A percentile compares a stretch with the other conserved stretches of the same genome.
Conservation (phyloP, 768 basidiomycete species). For the Melanogaster broomeanus region DNA sequence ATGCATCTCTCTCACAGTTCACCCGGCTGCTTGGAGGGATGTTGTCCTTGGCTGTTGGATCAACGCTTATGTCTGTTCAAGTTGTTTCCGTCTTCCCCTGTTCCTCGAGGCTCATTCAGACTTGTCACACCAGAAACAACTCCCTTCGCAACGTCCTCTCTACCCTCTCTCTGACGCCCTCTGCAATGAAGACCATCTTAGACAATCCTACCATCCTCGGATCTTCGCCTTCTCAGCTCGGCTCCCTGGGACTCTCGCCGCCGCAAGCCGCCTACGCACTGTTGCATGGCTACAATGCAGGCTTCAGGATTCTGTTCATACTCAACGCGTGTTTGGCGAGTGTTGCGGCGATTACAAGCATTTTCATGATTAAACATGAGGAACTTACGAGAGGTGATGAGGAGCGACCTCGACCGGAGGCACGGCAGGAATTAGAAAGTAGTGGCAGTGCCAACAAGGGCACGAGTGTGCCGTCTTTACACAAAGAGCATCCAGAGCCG, state of each 20-base stretch:
- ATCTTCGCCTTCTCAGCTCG: constrained; percentile 33
- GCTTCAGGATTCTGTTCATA: constrained; percentile 61
- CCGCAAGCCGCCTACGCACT: constrained; percentile 44
- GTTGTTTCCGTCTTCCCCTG: constrained; percentile 9
- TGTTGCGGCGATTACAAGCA: constrained; percentile 53
- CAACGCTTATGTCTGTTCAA: constrained; percentile 58
- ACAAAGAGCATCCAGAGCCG: neutral
- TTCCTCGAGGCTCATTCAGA: neutral
- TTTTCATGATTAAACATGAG: constrained; percentile 63
- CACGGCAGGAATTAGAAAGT: constrained; percentile 20
- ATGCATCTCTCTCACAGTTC: constrained; percentile 44
- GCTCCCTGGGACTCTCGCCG: constrained; percentile 37
- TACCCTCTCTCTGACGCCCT: constrained; percentile 36
- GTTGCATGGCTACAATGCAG: constrained; percentile 50
- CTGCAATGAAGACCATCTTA: constrained; percentile 45
- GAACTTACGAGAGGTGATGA: constrained; percentile 62
- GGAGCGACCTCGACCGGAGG: constrained; percentile 46
- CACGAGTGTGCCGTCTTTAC: neutral
- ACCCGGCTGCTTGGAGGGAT: constrained; percentile 72
- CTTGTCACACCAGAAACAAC: constrained; percentile 40
- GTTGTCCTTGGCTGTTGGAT: constrained; percentile 60
- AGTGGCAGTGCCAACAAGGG: too few species aligned
- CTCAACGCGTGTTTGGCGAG: constrained; percentile 58
- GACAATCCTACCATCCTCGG: constrained; percentile 47
- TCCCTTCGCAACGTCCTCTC: constrained; percentile 45